Base-by-base conservation (phyloP, 2,329 filamentous ascomycete species). In the Hymenoscyphus repandus region DNA sequence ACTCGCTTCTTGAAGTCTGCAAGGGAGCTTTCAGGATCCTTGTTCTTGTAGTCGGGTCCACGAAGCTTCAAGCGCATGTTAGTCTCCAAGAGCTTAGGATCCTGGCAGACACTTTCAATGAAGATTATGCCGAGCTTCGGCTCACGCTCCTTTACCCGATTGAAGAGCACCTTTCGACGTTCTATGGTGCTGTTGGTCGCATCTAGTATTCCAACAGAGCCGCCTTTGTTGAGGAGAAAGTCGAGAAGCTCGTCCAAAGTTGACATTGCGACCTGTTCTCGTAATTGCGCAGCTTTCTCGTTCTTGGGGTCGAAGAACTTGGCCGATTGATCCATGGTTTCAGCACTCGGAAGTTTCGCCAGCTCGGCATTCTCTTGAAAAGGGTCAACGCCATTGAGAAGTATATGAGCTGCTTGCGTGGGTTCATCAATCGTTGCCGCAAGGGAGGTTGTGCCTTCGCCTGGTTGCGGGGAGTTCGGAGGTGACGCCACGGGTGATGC, bases 1-100 rank as follows among this genome's bases (percentile, higher is more conserved):
- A 99, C 91, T 54, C 93, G 88, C 69, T 88, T 85, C 72, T 88
- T 95, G 75, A 99, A 99, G 66, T 99, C 93, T 32, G 79, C 83
- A 38, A 97, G 74, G 1, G 93, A 91, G 64, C 87, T 83, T 49
- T 82, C 72, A 0, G 93, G 92, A 62, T 99, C 92, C 70, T 96
- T 95, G 66, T 90, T 89, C 63, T 86, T 89, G 73, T 99, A 99
- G 69, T 99, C 93, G 0, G 93, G 93, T 0, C 93, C 93, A 3
- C 89, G 95, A 6, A 97, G 82, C 74, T 97, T 97, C 55, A 97
- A 74, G 27, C 92, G 90, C 90, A 97, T 97, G 65, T 97, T 97
- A 15, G 91, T 89, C 69, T 97, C 91, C 34, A 97, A 76, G 22
- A 97, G 74, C 68, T 82, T 82, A 52, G 88, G 77, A 61, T 97